These are phyloP conservation scores for Saccharomyces uvarum DNA, from an alignment of 1,139 yeast species.

Conservation along the genomic window DNA sequence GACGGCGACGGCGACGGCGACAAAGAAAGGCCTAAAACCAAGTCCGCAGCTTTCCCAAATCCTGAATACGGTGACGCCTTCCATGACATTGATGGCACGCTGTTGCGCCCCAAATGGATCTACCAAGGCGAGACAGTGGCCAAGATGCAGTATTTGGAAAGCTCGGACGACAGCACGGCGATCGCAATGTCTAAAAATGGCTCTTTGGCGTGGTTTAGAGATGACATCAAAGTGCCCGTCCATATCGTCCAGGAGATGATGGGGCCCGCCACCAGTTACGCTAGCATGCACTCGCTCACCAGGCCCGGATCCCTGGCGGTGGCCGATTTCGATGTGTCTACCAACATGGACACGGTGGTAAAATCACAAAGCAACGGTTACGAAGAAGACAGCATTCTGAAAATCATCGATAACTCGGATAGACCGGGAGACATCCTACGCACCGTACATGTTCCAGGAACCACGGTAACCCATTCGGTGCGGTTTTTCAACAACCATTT, in stretches of 20 bases:
- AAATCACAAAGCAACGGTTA: slow-evolving; percentile 26
- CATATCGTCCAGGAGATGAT: slow-evolving; percentile 28
- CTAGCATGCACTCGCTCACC: slow-evolving; percentile 25
- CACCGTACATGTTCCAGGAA: slow-evolving; percentile 24
- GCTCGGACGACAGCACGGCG: slow-evolving; percentile 18
- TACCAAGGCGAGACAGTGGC: slow-evolving; percentile 28
- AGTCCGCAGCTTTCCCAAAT: slow-evolving; percentile 10
- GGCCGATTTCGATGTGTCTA: slow-evolving; percentile 29
- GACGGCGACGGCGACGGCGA: slow-evolving; percentile 5
- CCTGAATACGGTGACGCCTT: slow-evolving; percentile 25
- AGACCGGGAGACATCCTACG: slow-evolving; percentile 26
- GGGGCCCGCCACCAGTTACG: slow-evolving; percentile 27
- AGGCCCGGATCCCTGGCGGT: slow-evolving; percentile 19
- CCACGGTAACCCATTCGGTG: slow-evolving; percentile 26
- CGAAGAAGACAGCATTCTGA: slow-evolving; percentile 25
- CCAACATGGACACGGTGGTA: slow-evolving; percentile 24
- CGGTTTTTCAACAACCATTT: slow-evolving; percentile 28
- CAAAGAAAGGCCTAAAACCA: neutral
- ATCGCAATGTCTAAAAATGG: slow-evolving; percentile 29
- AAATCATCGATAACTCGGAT: slow-evolving; percentile 27
- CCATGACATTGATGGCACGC: slow-evolving; percentile 12
- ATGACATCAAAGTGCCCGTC: slow-evolving; percentile 27
- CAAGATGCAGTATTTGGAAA: slow-evolving; percentile 23
- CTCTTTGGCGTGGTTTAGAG: slow-evolving; percentile 30
- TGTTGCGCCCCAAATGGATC: slow-evolving; percentile 23